phyloP scores from a whole-genome alignment of 2,329 filamentous ascomycete species.

The Metarhizium robertsii region DNA sequence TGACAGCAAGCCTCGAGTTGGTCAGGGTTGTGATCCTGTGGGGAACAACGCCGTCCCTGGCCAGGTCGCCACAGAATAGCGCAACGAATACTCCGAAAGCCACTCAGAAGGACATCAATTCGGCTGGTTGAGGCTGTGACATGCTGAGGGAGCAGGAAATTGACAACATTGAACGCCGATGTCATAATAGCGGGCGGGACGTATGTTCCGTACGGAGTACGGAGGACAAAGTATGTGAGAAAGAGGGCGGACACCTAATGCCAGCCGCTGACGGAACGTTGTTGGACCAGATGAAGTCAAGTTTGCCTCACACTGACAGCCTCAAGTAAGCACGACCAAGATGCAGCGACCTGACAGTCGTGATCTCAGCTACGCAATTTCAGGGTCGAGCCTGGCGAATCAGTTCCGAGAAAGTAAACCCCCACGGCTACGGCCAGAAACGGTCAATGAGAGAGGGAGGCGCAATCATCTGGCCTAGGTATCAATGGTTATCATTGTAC shows the following conservation, averaged over 20 bases:
- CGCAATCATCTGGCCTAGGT: not conserved
- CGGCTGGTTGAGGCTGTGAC: no score
- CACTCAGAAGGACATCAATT: no score
- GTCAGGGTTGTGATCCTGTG: not conserved
- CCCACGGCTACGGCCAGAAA: not conserved
- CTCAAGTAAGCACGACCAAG: no score
- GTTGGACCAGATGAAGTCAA: no score
- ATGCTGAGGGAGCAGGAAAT: no score
- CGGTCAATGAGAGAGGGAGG: not conserved
- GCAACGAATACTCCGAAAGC: not conserved
- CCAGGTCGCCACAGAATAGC: not conserved
- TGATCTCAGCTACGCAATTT: not conserved
- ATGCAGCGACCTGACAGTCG: no score
- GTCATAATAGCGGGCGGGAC: not conserved
- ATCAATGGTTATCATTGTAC: not conserved
- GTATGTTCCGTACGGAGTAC: not conserved
- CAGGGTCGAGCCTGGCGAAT: not conserved
- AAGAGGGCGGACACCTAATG: not conserved
- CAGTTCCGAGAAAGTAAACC: not conserved
- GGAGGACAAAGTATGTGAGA: not conserved
- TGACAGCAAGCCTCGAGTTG: not conserved
- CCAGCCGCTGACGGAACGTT: not conserved
- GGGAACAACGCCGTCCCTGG: not conserved
- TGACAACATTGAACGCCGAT: no score
- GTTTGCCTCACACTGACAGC: no score